phyloP scores from a whole-genome alignment of 805 yeast genomes.

The Wickerhamomyces subpelliculosus region DNA sequence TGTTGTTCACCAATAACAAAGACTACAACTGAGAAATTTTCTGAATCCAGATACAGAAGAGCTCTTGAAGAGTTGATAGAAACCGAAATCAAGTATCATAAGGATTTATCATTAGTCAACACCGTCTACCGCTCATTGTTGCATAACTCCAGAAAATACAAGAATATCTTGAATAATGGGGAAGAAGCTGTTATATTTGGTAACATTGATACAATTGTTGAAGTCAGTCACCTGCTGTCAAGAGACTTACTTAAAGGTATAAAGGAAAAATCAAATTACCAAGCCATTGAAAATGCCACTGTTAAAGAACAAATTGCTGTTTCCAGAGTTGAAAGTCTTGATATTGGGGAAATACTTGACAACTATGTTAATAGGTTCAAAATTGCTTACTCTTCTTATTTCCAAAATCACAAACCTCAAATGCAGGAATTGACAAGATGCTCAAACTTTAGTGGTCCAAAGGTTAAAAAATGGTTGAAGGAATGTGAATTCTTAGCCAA shows the following conservation, averaged over 20 bases:
- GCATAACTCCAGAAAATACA: constrained; percentile 22
- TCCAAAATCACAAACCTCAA: constrained; percentile 24
- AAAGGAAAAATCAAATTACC: not conserved
- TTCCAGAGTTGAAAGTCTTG: constrained; percentile 10
- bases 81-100: constrained; percentile 28
- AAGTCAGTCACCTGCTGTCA: constrained; percentile 27
- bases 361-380: constrained; percentile 26
- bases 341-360: constrained; percentile 24
- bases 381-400: constrained; percentile 27
- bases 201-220: constrained; percentile 32
- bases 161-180: constrained; percentile 24
- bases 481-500: constrained; percentile 23
- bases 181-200: constrained; percentile 37
- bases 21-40: not conserved
- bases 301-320: constrained; percentile 5
- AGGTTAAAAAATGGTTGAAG: constrained; percentile 27
- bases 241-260: constrained; percentile 9
- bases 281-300: constrained; percentile 3
- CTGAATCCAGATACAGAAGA: constrained; percentile 13
- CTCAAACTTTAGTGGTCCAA: constrained; percentile 11
- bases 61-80: constrained; percentile 23
- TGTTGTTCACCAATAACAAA: too few relatives aligned
- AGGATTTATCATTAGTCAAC: constrained; percentile 23
- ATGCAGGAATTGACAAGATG: constrained; percentile 18
- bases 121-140: constrained; percentile 27